Evolutionary conservation across 192 early-diverging fungal genomes (phyloP).

Genomic region (Umbelopsis sp.): DNA sequence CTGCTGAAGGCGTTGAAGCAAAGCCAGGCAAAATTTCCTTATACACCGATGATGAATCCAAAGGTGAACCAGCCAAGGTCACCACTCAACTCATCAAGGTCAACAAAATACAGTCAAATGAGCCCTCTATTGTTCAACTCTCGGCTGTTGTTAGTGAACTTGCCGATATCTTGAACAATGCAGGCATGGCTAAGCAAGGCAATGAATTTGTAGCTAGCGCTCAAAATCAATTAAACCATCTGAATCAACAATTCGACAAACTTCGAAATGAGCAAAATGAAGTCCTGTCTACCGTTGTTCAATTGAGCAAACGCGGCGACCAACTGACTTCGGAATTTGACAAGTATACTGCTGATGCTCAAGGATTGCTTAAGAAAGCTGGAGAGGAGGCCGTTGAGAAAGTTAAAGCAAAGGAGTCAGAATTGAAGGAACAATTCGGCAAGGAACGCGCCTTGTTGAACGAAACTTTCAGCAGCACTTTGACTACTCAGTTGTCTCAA

Average conservation of each 20-base stretch:
- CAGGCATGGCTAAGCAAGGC: constrained; percentile 50
- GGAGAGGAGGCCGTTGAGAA: constrained; percentile 50
- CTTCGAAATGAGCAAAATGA: constrained; percentile 48
- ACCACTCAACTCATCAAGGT: constrained; percentile 26
- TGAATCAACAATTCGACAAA: constrained; percentile 52
- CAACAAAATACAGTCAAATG: constrained; percentile 34
- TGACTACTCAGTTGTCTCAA: constrained; percentile 26
- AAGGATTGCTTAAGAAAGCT: constrained; percentile 50
- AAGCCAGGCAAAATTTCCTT: constrained; percentile 15
- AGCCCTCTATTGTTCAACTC: constrained; percentile 37
- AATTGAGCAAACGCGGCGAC: constrained; percentile 47
- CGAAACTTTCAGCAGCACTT: constrained; percentile 33
- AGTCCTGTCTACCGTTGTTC: constrained; percentile 27
- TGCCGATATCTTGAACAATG: constrained; percentile 36
- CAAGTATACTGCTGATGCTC: constrained; percentile 60
- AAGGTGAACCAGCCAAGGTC: constrained; percentile 6
- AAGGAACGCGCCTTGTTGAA: constrained; percentile 23
- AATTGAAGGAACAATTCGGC: constrained; percentile 48
- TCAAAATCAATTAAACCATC: constrained; percentile 52
- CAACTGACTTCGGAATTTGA: constrained; percentile 59
- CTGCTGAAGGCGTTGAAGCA: neutral
- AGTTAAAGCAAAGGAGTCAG: constrained; percentile 47
- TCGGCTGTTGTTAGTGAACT: constrained; percentile 41
- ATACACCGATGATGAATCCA: constrained; percentile 12
- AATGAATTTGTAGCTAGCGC: constrained; percentile 63